Evolutionary conservation across 768 basidiomycete species (phyloP).

Genomic region (Hypholoma sublateritium): DNA sequence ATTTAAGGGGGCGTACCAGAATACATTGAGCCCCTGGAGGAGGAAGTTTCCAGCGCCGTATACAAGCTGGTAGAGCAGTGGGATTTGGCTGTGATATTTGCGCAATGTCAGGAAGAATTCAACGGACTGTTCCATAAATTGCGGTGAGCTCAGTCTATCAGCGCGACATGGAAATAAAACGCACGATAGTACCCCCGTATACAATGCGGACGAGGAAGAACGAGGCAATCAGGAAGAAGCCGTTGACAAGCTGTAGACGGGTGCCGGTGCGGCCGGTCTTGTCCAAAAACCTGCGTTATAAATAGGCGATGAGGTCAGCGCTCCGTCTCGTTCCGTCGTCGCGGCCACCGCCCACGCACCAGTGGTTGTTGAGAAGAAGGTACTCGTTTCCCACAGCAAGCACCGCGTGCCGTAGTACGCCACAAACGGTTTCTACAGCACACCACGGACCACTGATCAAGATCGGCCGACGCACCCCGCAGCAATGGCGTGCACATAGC

Average conservation of each 20-base stretch:
- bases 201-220: slow-evolving; percentile 74
- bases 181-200: slow-evolving; percentile 58
- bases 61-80: slow-evolving; percentile 46
- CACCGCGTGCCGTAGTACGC: slow-evolving; percentile 79
- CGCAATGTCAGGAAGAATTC: slow-evolving; percentile 64
- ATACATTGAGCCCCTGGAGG: slow-evolving; percentile 74
- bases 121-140: slow-evolving; percentile 48
- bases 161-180: slow-evolving; percentile 12
- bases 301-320: not conserved
- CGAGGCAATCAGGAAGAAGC: slow-evolving; percentile 57
- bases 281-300: slow-evolving; percentile 62
- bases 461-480: slow-evolving; percentile 50
- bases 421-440: slow-evolving; percentile 69
- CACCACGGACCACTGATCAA: not conserved
- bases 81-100: slow-evolving; percentile 52
- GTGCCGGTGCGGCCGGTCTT: slow-evolving; percentile 74
- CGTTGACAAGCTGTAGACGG: slow-evolving; percentile 69
- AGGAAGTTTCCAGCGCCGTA: slow-evolving; percentile 61
- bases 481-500: slow-evolving; percentile 65
- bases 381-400: slow-evolving; percentile 84
- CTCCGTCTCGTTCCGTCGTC: not conserved
- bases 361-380: slow-evolving; percentile 88
- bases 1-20: slow-evolving; percentile 53
- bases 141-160: not conserved
- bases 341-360: slow-evolving; percentile 42